Conservation (phyloP, 164 flowering plant genomes). For the Aristolochia fimbriata region DNA sequence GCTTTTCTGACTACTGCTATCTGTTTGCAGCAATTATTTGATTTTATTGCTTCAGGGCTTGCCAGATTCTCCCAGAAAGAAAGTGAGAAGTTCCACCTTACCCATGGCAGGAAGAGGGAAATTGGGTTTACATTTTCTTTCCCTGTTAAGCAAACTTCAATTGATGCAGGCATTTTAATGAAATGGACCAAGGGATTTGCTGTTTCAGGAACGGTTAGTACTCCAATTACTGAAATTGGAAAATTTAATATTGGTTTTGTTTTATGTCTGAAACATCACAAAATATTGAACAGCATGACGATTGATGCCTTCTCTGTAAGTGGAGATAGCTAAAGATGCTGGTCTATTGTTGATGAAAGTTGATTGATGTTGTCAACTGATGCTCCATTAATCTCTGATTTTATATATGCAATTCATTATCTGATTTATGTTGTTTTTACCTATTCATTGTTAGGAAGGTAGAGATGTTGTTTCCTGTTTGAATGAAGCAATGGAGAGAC, state of each 20-base stretch:
- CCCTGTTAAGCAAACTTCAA: slow-evolving; percentile 78
- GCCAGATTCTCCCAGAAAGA: slow-evolving; percentile 53
- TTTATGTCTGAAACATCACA: too few relatives aligned
- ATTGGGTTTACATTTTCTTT: slow-evolving; percentile 92
- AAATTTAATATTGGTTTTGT: background rate
- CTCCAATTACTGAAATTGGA: background rate
- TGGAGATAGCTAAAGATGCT: too few relatives aligned
- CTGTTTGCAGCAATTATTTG: slow-evolving; percentile 54
- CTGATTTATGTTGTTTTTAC: background rate
- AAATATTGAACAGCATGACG: too few relatives aligned
- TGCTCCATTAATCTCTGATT: too few relatives aligned
- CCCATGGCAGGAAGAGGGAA: slow-evolving; percentile 56
- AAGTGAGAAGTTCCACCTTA: slow-evolving; percentile 39
- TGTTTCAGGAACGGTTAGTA: slow-evolving; percentile 75
- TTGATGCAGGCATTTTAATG: slow-evolving; percentile 73
- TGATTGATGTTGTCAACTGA: too few relatives aligned
- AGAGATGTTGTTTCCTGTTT: slow-evolving; percentile 77
- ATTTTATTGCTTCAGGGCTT: slow-evolving; percentile 69
- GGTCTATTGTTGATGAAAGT: too few relatives aligned
- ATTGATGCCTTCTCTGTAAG: too few relatives aligned
- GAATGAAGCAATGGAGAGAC: slow-evolving; percentile 74
- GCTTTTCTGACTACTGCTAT: background rate
- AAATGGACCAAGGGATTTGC: slow-evolving; percentile 94
- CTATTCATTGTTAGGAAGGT: slow-evolving; percentile 44
- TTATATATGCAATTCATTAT: background rate